phyloP scores from a whole-genome alignment of 2,329 filamentous ascomycete species.

The Xylariaceae sp. region DNA sequence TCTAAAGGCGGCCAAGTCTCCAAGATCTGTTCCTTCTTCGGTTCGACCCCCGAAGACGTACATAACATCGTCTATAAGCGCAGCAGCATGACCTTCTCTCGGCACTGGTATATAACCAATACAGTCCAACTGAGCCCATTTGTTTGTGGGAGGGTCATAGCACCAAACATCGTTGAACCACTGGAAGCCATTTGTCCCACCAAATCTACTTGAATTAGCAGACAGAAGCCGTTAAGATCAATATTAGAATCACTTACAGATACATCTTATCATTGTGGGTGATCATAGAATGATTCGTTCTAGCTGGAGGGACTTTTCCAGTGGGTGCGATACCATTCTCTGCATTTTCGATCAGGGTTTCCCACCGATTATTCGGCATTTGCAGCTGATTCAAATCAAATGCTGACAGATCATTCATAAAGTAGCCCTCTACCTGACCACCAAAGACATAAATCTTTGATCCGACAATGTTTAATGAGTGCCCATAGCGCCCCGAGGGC shows the following conservation, averaged over 20 bases:
- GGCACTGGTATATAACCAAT: slow-evolving; percentile 96
- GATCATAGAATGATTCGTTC: slow-evolving; percentile 93
- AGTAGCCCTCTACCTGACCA: slow-evolving; percentile 94
- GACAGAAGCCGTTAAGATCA: background rate
- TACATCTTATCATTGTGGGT: slow-evolving; percentile 94
- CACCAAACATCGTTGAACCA: slow-evolving; percentile 99
- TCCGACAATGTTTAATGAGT: slow-evolving; percentile 93
- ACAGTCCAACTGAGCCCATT: slow-evolving; percentile 89
- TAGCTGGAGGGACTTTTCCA: slow-evolving; percentile 78
- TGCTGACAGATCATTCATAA: slow-evolving; percentile 95
- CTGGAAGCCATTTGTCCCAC: slow-evolving; percentile 90
- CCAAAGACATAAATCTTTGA: slow-evolving; percentile 98
- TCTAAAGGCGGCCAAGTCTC: slow-evolving; percentile 83
- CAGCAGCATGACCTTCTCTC: slow-evolving; percentile 91
- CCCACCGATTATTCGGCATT: slow-evolving; percentile 90
- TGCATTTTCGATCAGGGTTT: slow-evolving; percentile 81
- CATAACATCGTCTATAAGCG: slow-evolving; percentile 97
- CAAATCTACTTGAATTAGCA: slow-evolving; percentile 67
- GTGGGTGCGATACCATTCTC: slow-evolving; percentile 64
- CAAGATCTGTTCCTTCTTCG: slow-evolving; percentile 89
- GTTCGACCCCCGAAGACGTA: slow-evolving; percentile 97
- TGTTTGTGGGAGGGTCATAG: slow-evolving; percentile 82
- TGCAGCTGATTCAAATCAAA: slow-evolving; percentile 97
- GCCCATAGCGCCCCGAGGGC: slow-evolving; percentile 90
- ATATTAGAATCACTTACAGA: slow-evolving; percentile 66